phyloP scores from a whole-genome alignment of 1,284 basidiomycete species.

The Pseudozyma hubeiensis region DNA sequence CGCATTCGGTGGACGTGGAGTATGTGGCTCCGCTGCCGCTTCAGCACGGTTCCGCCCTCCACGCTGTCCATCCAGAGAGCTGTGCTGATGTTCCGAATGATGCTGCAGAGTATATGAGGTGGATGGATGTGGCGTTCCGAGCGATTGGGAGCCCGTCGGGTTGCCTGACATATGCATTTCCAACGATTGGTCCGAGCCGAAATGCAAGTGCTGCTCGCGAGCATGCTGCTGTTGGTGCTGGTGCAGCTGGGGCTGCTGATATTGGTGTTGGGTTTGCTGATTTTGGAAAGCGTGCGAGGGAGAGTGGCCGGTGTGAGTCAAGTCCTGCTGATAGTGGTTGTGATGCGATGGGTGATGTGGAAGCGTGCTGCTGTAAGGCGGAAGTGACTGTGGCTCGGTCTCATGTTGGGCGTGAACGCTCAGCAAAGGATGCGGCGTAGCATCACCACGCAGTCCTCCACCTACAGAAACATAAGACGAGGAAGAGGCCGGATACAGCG shows the following conservation, averaged over 20 bases:
- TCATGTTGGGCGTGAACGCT: constrained; percentile 8
- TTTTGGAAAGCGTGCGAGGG: constrained; percentile 6
- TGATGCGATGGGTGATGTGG: constrained; percentile 15
- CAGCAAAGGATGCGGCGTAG: constrained; percentile 11
- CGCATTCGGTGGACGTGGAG: constrained; percentile 84
- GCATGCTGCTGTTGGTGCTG: constrained; percentile 7
- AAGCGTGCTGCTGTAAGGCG: constrained; percentile 3
- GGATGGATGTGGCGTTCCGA: constrained; percentile 8
- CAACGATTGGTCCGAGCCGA: constrained; percentile 11
- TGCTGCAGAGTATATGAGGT: constrained; percentile 15
- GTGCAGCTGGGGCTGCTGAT: constrained; percentile 11
- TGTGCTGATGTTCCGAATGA: constrained; percentile 6
- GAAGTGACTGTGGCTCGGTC: constrained; percentile 1
- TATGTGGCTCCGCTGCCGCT: constrained; percentile 64
- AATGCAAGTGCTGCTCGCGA: constrained; percentile 13
- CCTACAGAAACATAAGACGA: constrained; percentile 22
- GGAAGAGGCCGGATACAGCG: constrained; percentile 14
- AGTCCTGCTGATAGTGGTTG: constrained; percentile 6
- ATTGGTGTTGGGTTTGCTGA: background rate
- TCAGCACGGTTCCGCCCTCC: constrained; percentile 4
- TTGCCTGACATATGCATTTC: constrained; percentile 24
- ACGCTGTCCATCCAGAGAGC: constrained; percentile 10
- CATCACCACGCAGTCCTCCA: constrained; percentile 6
- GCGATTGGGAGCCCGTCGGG: constrained; percentile 1
- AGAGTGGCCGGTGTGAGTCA: constrained; percentile 10